Base-by-base conservation (phyloP, 768 basidiomycete genomes). In the Russula dissimulans region DNA sequence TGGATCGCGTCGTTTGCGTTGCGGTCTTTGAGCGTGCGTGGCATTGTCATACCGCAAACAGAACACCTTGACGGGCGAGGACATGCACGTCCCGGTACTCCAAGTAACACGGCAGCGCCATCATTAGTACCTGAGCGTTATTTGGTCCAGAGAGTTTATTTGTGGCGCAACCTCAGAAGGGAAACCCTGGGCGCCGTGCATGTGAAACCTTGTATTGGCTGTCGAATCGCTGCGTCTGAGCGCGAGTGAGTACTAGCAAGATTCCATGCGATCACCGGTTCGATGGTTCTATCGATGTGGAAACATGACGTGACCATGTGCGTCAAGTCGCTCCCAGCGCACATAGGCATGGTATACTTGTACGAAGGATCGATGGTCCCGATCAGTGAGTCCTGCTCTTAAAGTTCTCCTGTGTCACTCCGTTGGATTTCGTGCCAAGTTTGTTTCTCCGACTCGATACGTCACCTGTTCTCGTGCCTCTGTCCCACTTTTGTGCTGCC, bases 141-240 rank as follows among this genome's bases (percentile, higher is more conserved):
- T 59, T 44, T 34, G 49, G 43, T 60, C 17, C 31, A 22, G 42
- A 26, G 52, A 29, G 41, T 49, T 56, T 56, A 36, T 57, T 53
- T 34, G 56, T 53, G 60, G 56, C 56, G 18, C 18, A 42, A n/a
- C 36, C 39, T 26, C 38, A 34, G 32, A 26, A 48, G 32, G 53
- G 52, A n/a, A 47, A 22, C 10, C 15, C 5, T 36, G 18, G 31
- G 31, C 31, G 44, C 15, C n/a, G n/a, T 31, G 31, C 17, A 32
- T 48, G 39, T 26, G 50, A 52, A 47, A 9, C 3, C 34, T 46
- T 54, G 45, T 38, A 18, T 38, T 31, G 39, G 38, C 47, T 14
- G n/a, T 41, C 31, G 56, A 48, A 36, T 47, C 39, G 12, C 45
- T 15, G 11, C 6, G 42, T 36, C 29, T 46, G 29, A 12, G 48